A percentile compares a stretch with the other conserved stretches of the same genome.
These are phyloP conservation scores for Russula lepida DNA, from an alignment of 768 basidiomycete species.

Conservation along the genomic window DNA sequence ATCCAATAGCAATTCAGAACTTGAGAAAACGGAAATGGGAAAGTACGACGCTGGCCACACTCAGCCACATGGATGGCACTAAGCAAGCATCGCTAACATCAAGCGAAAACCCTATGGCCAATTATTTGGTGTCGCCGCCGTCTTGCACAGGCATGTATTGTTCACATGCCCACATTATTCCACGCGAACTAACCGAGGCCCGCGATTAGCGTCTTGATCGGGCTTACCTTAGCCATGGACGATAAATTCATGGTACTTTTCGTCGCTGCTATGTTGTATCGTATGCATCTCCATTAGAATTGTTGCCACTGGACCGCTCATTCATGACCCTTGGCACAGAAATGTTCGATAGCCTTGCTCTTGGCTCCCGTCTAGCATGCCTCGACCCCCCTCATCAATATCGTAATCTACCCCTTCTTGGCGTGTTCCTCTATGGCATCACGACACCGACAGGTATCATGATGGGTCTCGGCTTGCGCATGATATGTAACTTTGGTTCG, in stretches of 20 bases:
- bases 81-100: slow-evolving; percentile 29
- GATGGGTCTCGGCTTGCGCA: slow-evolving; percentile 63
- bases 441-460: slow-evolving; percentile 88
- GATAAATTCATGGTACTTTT: slow-evolving; percentile 76
- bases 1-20: not conserved
- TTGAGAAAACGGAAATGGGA: slow-evolving; percentile 1
- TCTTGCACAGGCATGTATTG: slow-evolving; percentile 66
- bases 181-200: not conserved
- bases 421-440: slow-evolving; percentile 58
- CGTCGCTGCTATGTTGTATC: slow-evolving; percentile 85
- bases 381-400: slow-evolving; percentile 52
- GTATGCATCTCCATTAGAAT: slow-evolving; percentile 36
- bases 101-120: slow-evolving; percentile 39
- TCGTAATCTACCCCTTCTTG: slow-evolving; percentile 47
- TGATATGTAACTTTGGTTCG: slow-evolving; percentile 73
- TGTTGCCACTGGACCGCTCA: not conserved
- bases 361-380: slow-evolving; percentile 82
- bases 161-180: not conserved
- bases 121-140: slow-evolving; percentile 76
- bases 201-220: slow-evolving; percentile 71
- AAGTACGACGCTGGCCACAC: slow-evolving; percentile 22
- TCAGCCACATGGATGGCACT: slow-evolving; percentile 24
- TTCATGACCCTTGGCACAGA: slow-evolving; percentile 36
- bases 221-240: slow-evolving; percentile 82
- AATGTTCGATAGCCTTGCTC: slow-evolving; percentile 89